Evolutionary conservation across 2,329 filamentous ascomycete genomes (phyloP), one percentile per base, ranked within the genome.

Genomic region (Alternaria metachromatica): DNA sequence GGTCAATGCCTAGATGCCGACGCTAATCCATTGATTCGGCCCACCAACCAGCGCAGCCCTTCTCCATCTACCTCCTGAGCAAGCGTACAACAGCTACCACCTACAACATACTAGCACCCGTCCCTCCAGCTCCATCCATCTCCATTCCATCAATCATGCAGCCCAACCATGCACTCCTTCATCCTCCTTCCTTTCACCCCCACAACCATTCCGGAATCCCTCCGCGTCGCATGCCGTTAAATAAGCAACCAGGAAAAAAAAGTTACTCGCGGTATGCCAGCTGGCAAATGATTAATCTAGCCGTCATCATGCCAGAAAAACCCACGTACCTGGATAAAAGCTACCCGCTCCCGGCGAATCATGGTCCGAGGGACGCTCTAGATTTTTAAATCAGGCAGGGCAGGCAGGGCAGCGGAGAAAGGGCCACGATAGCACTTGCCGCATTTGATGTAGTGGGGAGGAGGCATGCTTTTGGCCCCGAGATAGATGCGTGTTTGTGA

Each of bases 81-180:
- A 62, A 64, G 64, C 55, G 33, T 18, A 23, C 21, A 21, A 21
- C 30, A 37, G 33, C 33, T 37, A 37, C 33, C 8, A 37, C n/a
- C 33, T 23, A 11, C 13, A 49, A 49, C 23, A 45, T 57, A 25
- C 26, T 23, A 48, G 55, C 55, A 37, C 15, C 15, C 33, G 15
- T 37, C 7, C 33, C 25, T 21, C 21, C 21, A 21, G 21, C 21
- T 21, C 21, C 4, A 21, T 37, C 15, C 0, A 37, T 0, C 33
- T 37, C 33, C 15, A 57, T 51, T 13, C 11, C 26, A 20, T 37
- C 45, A 48, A 55, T 61, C 37, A 58, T 43, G 21, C 26, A 44
- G 37, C 33, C 33, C 15, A 6, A 25, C 23, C 8, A 54, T 70
- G 63, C 68, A 66, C 69, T 72, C 70, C 72, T 72, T 53, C 65